These are phyloP conservation scores for Eragrostis tef DNA, from an alignment of 202 grass and related monocot genomes.

Conservation along the genomic window DNA sequence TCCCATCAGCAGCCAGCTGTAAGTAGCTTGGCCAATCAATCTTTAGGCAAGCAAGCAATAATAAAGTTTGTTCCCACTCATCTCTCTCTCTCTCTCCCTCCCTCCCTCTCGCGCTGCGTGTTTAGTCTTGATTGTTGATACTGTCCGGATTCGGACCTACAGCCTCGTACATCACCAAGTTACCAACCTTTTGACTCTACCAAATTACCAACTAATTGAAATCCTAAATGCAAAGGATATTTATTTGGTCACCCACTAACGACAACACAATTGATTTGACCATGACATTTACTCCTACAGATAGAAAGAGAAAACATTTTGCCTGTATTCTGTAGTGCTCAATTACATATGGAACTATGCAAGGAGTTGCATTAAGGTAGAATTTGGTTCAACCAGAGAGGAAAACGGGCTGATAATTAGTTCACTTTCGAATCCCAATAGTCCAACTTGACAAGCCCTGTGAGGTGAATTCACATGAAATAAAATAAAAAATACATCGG, in stretches of 20 bases:
- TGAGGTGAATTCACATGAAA: neutral
- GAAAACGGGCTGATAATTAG: neutral
- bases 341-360: conserved; percentile 15
- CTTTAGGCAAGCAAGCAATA: neutral
- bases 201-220: neutral
- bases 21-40: neutral
- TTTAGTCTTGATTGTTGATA: too few relatives aligned
- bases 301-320: neutral
- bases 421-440: neutral
- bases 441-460: neutral
- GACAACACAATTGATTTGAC: neutral
- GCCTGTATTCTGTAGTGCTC: neutral
- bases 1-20: neutral
- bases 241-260: neutral
- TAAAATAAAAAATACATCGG: neutral
- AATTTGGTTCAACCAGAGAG: neutral
- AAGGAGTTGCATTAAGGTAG: neutral
- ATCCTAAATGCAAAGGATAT: neutral
- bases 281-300: neutral
- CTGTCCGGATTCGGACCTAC: too few relatives aligned
- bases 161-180: neutral
- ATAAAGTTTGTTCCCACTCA: neutral
- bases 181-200: neutral
- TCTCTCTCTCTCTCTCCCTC: neutral
- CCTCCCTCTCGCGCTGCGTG: too few relatives aligned